Evolutionary conservation across 202 grass and related monocot species (phyloP), one percentile per base, ranked within the genome.

Genomic region (Dendrocalamus latiflorus): DNA sequence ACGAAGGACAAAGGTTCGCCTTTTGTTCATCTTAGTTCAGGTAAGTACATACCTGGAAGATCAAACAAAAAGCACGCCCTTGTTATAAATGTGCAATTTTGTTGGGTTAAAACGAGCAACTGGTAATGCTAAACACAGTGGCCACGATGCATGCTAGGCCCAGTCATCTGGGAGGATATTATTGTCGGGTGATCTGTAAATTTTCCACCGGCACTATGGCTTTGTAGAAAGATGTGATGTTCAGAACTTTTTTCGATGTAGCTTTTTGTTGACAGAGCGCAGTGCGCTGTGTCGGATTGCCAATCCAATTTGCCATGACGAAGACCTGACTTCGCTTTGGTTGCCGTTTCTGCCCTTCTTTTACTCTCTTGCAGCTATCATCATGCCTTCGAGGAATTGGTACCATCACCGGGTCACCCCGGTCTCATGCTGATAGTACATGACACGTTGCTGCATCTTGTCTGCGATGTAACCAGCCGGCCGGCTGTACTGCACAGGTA

Each of bases 121-220:
- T 4, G 38, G 16, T 28, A 15, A 25, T 47, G 25, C 15, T 45
- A 54, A 48, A 21, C 68, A n/a, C 72, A 61, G 77, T 50, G 44
- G 45, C 10, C 24, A 15, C 41, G 26, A 61, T 14, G 65, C 81
- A 39, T 75, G 76, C 49, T 83, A 45, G 43, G 49, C 50, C 56
- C 68, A 59, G 72, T 61, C 62, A 88, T 81, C n/a, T n/a, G n/a
- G n/a, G n/a, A n/a, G n/a, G n/a, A n/a, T n/a, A n/a, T n/a, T n/a
- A n/a, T n/a, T n/a, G n/a, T 88, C 81, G 78, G 82, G 72, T 86
- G 83, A 72, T 68, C 54, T 92, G 90, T 89, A 86, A 81, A 86
- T 86, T 71, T 71, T 7, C n/a, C 76, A 76, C 50, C 63, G 59
- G 66, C 83, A 45, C 56, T 71, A 16, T 78, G 64, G 77, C 68